phyloP scores from a whole-genome alignment of 2,329 filamentous ascomycete species.

The Aspergillus terreus region DNA sequence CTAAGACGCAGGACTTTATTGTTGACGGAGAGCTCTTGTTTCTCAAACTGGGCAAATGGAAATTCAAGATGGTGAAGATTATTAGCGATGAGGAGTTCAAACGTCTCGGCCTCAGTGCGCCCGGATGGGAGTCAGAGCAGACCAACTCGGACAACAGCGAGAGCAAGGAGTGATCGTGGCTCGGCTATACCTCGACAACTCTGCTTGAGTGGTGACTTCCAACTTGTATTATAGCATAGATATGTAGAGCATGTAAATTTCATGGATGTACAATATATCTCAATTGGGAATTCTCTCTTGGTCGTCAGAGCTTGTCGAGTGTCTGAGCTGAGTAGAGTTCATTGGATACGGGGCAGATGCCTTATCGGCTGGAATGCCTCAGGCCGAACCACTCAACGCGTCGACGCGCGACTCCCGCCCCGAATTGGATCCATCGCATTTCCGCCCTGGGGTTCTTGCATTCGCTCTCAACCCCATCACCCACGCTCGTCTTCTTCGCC shows the following conservation, averaged over 20 bases:
- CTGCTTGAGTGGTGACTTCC: not conserved
- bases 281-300: not conserved
- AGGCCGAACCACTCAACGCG: conserved; percentile 35
- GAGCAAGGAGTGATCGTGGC: not conserved
- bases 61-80: conserved; percentile 55
- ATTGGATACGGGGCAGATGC: not conserved
- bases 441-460: not conserved
- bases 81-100: conserved; percentile 53
- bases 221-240: not conserved
- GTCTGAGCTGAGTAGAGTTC: too few relatives aligned
- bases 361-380: not conserved
- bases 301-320: not conserved
- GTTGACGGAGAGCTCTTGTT: conserved; percentile 52
- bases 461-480: not conserved
- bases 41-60: conserved; percentile 58
- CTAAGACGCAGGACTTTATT: conserved; percentile 47
- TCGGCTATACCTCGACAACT: not conserved
- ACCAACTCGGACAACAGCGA: not conserved
- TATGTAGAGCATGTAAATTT: not conserved
- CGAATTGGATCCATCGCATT: conserved; percentile 11
- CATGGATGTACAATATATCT: not conserved
- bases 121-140: conserved; percentile 47
- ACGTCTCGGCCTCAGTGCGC: conserved; percentile 42
- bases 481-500: not conserved
- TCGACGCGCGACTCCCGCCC: conserved; percentile 30